These are phyloP conservation scores for Fimicolochytrium jonesii DNA, from an alignment of 192 early-diverging fungal genomes.

Conservation along the genomic window DNA sequence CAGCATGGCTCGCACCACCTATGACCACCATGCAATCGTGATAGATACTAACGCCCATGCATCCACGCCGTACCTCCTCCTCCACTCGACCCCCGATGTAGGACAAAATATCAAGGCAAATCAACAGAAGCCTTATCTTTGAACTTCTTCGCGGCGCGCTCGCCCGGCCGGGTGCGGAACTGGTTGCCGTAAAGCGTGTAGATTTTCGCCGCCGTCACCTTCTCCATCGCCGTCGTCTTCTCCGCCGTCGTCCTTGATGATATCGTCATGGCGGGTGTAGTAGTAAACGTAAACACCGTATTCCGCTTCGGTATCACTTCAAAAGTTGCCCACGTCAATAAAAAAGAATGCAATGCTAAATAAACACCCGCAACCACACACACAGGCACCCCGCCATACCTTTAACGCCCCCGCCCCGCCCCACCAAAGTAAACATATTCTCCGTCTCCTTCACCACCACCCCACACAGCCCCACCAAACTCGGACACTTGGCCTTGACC, in stretches of 20 bases:
- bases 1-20: too few relatives aligned
- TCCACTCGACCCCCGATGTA: too few relatives aligned
- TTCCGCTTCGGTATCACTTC: constrained; percentile 70
- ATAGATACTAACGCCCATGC: too few relatives aligned
- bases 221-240: too few relatives aligned
- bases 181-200: constrained; percentile 73
- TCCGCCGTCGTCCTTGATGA: too few relatives aligned
- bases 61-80: too few relatives aligned
- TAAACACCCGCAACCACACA: constrained; percentile 15
- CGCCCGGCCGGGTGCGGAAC: constrained; percentile 65
- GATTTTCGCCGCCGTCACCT: constrained; percentile 31
- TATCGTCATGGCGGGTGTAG: too few relatives aligned
- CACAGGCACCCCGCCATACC: constrained; percentile 48
- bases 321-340: neutral
- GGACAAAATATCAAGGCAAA: too few relatives aligned
- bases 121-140: constrained; percentile 63
- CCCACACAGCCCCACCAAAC: constrained; percentile 69
- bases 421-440: constrained; percentile 77
- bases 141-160: constrained; percentile 71
- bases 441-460: constrained; percentile 89
- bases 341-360: neutral
- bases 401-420: constrained; percentile 55
- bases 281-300: constrained; percentile 37
- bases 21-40: too few relatives aligned
- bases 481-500: constrained; percentile 68